Evolutionary conservation across 1,139 yeast genomes (phyloP).

Genomic region (Geotrichum phurueaensis): DNA sequence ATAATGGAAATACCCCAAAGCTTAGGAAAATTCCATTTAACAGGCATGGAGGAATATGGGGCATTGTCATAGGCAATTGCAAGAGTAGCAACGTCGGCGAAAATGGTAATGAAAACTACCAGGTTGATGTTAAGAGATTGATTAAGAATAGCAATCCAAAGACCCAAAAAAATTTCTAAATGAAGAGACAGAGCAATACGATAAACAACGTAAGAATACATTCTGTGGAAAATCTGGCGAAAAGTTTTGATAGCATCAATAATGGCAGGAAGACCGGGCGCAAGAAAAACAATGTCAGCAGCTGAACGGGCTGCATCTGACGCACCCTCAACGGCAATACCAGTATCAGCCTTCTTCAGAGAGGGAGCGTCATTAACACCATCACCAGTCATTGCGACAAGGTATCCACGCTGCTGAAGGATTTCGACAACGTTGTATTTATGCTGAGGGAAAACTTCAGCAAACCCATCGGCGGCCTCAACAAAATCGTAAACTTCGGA

Average conservation of each 20-base stretch:
- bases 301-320: constrained; percentile 78
- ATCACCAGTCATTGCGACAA: constrained; percentile 80
- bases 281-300: constrained; percentile 72
- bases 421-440: constrained; percentile 75
- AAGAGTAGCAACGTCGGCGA: constrained; percentile 72
- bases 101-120: constrained; percentile 68
- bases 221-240: constrained; percentile 76
- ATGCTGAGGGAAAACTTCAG: constrained; percentile 79
- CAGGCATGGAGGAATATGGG: constrained; percentile 95
- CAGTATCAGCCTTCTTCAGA: constrained; percentile 73
- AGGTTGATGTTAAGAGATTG: constrained; percentile 59
- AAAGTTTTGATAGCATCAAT: constrained; percentile 73
- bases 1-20: constrained; percentile 73
- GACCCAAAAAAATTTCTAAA: constrained; percentile 66
- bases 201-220: constrained; percentile 75
- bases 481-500: constrained; percentile 70
- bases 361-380: constrained; percentile 80
- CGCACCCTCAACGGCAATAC: constrained; percentile 79
- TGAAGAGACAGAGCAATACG: constrained; percentile 72
- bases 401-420: constrained; percentile 69
- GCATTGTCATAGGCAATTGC: constrained; percentile 83
- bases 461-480: constrained; percentile 76
- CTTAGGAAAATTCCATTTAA: constrained; percentile 94
- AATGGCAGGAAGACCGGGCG: constrained; percentile 74
- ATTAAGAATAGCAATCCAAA: constrained; percentile 69